Percentiles rank a stretch among this genome's conserved stretches.
Conservation (phyloP, 2,329 filamentous ascomycete species). For the Xylariaceae sp. region DNA sequence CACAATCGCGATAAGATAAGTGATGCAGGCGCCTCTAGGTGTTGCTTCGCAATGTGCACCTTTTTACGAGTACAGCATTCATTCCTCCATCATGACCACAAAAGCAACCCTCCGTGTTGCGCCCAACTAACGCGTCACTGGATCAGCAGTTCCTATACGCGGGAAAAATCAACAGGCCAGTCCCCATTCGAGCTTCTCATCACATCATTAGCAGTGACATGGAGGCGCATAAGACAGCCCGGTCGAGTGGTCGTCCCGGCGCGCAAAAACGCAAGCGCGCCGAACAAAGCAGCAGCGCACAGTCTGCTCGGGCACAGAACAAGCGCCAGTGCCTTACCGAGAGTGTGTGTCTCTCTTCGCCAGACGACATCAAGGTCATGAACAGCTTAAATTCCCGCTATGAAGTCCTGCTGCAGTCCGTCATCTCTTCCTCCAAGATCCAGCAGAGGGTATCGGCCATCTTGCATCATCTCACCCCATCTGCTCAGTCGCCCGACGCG, state of each 20-base stretch:
- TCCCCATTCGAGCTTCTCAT: neutral
- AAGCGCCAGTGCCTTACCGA: constrained; percentile 27
- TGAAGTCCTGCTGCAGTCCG: constrained; percentile 47
- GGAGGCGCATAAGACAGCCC: neutral
- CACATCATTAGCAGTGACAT: constrained; percentile 18
- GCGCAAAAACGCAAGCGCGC: constrained; percentile 29
- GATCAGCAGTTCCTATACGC: neutral
- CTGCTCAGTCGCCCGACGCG: neutral
- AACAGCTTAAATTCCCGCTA: constrained; percentile 42
- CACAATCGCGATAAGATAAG: neutral
- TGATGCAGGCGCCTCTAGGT: neutral
- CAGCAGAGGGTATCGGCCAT: constrained; percentile 46
- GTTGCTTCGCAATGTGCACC: neutral
- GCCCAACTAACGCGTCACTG: neutral
- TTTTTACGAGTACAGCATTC: neutral
- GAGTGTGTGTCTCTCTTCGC: constrained; percentile 27
- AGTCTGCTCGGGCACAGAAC: constrained; percentile 8
- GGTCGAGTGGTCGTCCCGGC: neutral
- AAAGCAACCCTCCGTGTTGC: neutral
- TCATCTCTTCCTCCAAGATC: constrained; percentile 58
- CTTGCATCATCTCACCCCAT: constrained; percentile 37
- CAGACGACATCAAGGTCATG: constrained; percentile 39
- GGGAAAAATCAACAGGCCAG: neutral
- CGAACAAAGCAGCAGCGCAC: constrained; percentile 16
- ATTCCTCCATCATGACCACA: neutral